Percentiles rank a stretch among this genome's conserved stretches.
Evolutionary conservation across 768 basidiomycete genomes (phyloP).

Genomic region (Ramaria sp.): DNA sequence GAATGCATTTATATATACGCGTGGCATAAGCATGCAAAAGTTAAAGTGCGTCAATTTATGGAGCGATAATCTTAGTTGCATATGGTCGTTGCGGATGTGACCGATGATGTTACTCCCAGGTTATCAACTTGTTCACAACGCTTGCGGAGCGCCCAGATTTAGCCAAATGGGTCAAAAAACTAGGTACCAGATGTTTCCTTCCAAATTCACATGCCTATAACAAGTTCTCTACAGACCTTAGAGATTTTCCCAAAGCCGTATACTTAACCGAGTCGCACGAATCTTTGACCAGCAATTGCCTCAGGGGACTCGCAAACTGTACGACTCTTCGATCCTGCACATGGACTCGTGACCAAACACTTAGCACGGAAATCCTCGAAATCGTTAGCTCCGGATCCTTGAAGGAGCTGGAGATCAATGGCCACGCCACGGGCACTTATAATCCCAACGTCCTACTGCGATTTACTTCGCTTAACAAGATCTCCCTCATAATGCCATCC

Average conservation of each 20-base stretch:
- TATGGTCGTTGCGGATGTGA: no score
- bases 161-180: conserved; percentile 41
- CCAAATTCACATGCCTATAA: not conserved
- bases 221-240: conserved; percentile 39
- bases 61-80: no score
- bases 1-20: conserved; percentile 49
- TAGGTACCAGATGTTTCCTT: conserved; percentile 35
- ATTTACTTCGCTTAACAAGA: conserved; percentile 41
- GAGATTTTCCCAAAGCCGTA: conserved; percentile 57
- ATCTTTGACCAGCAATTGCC: conserved; percentile 28
- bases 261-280: conserved; percentile 19
- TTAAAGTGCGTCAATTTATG: conserved; percentile 30
- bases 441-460: conserved; percentile 36
- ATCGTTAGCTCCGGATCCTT: conserved; percentile 33
- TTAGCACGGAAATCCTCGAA: conserved; percentile 47
- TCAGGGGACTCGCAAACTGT: conserved; percentile 49
- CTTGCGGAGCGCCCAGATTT: conserved; percentile 43
- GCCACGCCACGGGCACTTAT: conserved; percentile 43
- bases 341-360: conserved; percentile 74
- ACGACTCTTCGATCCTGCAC: conserved; percentile 48
- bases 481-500: conserved; percentile 72
- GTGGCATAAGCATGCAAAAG: conserved; percentile 59
- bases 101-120: conserved; percentile 27
- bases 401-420: conserved; percentile 60
- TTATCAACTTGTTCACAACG: conserved; percentile 49